Evolutionary conservation across 2,329 filamentous ascomycete species (phyloP), one percentile per base, ranked within the genome.

Genomic region (Botrytis fragariae): DNA sequence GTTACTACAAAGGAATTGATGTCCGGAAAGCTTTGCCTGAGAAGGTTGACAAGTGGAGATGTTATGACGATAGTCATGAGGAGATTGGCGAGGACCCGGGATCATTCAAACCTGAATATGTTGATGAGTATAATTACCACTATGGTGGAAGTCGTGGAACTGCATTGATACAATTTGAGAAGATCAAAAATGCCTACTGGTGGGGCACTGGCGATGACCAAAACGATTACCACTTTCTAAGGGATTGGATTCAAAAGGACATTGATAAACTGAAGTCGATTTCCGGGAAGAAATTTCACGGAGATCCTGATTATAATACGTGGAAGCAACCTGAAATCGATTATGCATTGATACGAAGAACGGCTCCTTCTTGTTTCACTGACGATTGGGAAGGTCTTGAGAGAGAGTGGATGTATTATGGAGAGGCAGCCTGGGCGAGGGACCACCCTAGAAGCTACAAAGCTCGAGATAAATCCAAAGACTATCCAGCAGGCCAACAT

Each of bases 401-500:
- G 14, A 25, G 44, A 25, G 45, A 72, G 10, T 72, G 35, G 22
- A 72, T 72, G 44, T 42, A 4, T 9, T 72, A 59, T 35, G 25
- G 18, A 20, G 70, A 70, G 61, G 60, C 61, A 14, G 32, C 6
- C 45, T 72, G 44, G 70, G 70, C 70, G 4, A 37, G 4, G 16
- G 32, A 54, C 22, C 18, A 54, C 32, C 25, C 70, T 20, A 25
- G 42, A 35, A 57, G 22, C 25, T 67, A 67, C n/a, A 22, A 42
- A 35, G 7, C 35, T 22, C 35, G 70, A 57, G 35, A 72, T 25
- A 72, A 35, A n/a, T 54, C 35, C 3, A 54, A 54, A 16, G 70
- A 67, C n/a, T 72, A 54, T 35, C 45, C 70, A 22, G 44, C 44
- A 25, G 70, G 70, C 0, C 70, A 72, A n/a, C 70, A 72, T 35